Evolutionary conservation across 2,329 filamentous ascomycete species (phyloP).

Genomic region (Talaromyces sp.): DNA sequence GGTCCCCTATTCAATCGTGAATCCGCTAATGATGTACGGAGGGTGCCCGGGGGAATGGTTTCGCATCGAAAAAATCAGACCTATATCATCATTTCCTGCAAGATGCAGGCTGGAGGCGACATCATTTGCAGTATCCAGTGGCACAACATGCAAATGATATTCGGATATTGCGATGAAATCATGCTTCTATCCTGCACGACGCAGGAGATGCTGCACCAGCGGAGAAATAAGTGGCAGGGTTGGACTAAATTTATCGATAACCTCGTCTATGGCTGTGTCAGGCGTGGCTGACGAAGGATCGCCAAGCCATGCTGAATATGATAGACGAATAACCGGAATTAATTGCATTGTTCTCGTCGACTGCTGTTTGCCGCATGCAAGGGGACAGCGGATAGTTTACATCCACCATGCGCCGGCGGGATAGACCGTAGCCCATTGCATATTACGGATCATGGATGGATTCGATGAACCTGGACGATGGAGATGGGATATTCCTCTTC

Average conservation of each 20-base stretch:
- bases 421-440: background rate
- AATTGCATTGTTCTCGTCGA: conserved; percentile 10
- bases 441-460: too few relatives aligned
- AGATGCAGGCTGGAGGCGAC: too few relatives aligned
- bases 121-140: background rate
- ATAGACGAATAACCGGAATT: conserved; percentile 4
- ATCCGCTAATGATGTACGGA: background rate
- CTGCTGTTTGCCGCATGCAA: conserved; percentile 13
- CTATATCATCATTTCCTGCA: background rate
- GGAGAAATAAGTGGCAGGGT: conserved; percentile 14
- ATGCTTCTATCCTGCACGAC: conserved; percentile 12
- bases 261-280: background rate
- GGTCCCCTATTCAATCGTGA: background rate
- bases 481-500: background rate
- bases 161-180: background rate
- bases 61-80: background rate
- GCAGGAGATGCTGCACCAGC: conserved; percentile 16
- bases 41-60: too few relatives aligned
- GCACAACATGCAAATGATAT: conserved; percentile 6
- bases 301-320: conserved; percentile 2
- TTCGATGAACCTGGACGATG: too few relatives aligned
- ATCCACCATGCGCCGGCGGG: background rate
- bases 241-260: conserved; percentile 2
- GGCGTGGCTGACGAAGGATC: conserved; percentile 1
- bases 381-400: conserved; percentile 1